A percentile compares a stretch with the other conserved stretches of the same genome.
Evolutionary conservation across 148 eudicot species (phyloP).

Genomic region (Rhododendron williamsianum): DNA sequence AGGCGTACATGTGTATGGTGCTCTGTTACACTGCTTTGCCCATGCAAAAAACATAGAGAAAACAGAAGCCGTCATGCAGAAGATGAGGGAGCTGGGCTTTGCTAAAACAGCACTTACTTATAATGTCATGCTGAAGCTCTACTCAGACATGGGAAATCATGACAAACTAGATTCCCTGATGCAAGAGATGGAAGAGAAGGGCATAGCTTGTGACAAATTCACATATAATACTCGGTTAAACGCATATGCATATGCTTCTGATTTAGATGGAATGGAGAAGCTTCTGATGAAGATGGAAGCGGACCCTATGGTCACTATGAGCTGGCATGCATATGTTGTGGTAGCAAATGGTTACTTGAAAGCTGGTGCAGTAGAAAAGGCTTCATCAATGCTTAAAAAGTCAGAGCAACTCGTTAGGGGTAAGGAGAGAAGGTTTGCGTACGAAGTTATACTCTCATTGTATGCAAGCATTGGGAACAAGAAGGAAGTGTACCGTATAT

Average conservation of each 20-base stretch:
- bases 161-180: conserved; percentile 25
- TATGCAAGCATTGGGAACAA: conserved; percentile 27
- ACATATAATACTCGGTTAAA: conserved; percentile 21
- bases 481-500: conserved; percentile 34
- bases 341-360: conserved; percentile 36
- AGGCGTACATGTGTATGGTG: conserved; percentile 29
- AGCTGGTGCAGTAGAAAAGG: conserved; percentile 28
- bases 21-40: conserved; percentile 36
- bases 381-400: conserved; percentile 21
- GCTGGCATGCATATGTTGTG: conserved; percentile 20
- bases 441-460: conserved; percentile 13
- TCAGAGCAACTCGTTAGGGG: conserved; percentile 19
- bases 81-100: conserved; percentile 23
- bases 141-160: conserved; percentile 19
- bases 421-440: conserved; percentile 1
- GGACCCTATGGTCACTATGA: conserved; percentile 9
- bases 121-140: conserved; percentile 32
- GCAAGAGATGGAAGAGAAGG: conserved; percentile 37
- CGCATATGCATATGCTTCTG: conserved; percentile 22
- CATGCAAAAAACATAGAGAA: conserved; percentile 24
- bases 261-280: conserved; percentile 32
- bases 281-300: conserved; percentile 31
- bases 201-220: conserved; percentile 20
- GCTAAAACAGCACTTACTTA: conserved; percentile 12
- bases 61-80: conserved; percentile 31